Base-by-base conservation (phyloP, 2,329 filamentous ascomycete genomes). In the Aureobasidium zeae region DNA sequence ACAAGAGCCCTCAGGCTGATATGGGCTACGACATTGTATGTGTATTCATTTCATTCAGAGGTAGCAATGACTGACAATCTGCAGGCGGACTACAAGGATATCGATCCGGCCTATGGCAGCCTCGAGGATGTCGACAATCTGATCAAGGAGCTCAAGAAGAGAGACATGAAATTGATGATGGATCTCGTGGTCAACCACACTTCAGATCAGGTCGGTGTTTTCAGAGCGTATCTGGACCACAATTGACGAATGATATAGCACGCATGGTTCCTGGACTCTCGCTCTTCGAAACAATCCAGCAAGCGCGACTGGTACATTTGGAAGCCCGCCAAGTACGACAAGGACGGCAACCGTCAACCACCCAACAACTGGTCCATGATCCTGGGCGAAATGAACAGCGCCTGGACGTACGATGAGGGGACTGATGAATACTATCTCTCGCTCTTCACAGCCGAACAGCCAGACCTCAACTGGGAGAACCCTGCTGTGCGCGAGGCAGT, bases 261-360 rank as follows among this genome's bases (percentile, higher is more conserved):
- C 41, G 57, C 63, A 5, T 79, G 76, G 76, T 79, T 79, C 57
- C 63, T 69, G 36, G 67, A 75, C 35, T 72, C 72, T 2, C 64
- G 71, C 2, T 69, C 66, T 0, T 70, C 68, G 2, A 72, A 66
- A 46, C 57, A 64, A 11, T 73, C 67, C 51, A 58, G 68, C 0
- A 76, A 79, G 50, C 61, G 76, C 15, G 70, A 79, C 53, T 81
- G 73, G 71, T 81, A 80, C 53, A 77, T 81, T 52, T 84, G 80
- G 80, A 70, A 71, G 47, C 70, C 72, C 1, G 63, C 76, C 1
- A 68, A 69, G 7, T 73, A 73, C 49, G 70, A 77, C 30, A 54
- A 57, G 1, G 48, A 73, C 2, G 77, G 77, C 2, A 68, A 69
- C 7, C 65, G 72, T 1, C 63, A 72, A 16, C 75, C 77, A 1